phyloP scores from a whole-genome alignment of 225 moss, liverwort and hornwort species.

The Polytrichum formosum region DNA sequence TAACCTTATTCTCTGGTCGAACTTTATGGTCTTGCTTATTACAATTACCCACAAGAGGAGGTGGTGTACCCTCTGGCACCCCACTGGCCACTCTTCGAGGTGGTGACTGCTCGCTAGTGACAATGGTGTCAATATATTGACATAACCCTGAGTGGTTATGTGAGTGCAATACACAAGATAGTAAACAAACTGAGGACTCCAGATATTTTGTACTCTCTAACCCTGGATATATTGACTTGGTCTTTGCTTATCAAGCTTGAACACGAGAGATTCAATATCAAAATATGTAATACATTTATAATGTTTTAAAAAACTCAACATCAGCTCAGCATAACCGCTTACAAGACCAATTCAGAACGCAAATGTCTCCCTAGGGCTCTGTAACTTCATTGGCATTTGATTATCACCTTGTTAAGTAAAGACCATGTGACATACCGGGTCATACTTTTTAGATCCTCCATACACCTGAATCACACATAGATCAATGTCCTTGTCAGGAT shows the following conservation, averaged over 20 bases:
- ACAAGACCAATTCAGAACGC: too few species aligned
- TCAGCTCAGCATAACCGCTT: too few species aligned
- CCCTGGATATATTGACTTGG: neutral
- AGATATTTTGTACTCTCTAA: too few species aligned
- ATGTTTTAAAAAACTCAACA: too few species aligned
- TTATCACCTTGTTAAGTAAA: constrained; percentile 83
- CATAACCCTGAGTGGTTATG: constrained; percentile 81
- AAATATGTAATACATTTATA: too few species aligned
- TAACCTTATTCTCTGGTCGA: constrained; percentile 68
- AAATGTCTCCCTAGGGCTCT: neutral
- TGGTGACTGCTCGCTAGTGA: constrained; percentile 62
- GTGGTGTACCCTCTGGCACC: constrained; percentile 47
- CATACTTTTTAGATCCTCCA: constrained; percentile 94
- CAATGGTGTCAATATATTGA: constrained; percentile 74
- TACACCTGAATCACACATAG: constrained; percentile 58
- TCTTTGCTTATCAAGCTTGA: too few species aligned
- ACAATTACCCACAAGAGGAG: constrained; percentile 41
- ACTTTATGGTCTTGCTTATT: constrained; percentile 86
- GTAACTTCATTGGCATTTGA: neutral
- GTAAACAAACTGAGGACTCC: too few species aligned
- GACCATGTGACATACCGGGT: constrained; percentile 99
- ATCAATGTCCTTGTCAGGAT: too few species aligned
- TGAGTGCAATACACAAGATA: neutral
- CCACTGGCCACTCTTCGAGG: constrained; percentile 24
- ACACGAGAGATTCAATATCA: too few species aligned